A percentile compares a stretch with the other conserved stretches of the same genome.
Conservation (phyloP, 306 rosid genomes). For the Prunus davidiana region DNA sequence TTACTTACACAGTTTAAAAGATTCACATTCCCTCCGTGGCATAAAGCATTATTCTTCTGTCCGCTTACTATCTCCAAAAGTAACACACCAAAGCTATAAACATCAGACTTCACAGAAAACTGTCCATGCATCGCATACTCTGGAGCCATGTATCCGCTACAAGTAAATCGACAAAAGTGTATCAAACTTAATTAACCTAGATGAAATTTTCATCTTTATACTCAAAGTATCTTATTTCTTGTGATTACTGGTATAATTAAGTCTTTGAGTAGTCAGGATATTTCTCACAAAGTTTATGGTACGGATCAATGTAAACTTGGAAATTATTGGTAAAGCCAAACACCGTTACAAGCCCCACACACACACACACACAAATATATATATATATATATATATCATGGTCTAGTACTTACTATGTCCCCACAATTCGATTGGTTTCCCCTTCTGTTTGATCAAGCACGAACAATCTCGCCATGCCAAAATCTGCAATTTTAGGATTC, state of each 20-base stretch:
- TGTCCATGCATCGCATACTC: neutral
- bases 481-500: conserved; percentile 7
- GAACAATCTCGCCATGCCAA: neutral
- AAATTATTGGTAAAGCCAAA: too few relatives aligned
- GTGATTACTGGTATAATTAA: too few relatives aligned
- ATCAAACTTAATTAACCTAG: neutral
- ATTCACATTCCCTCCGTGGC: neutral
- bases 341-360: too few relatives aligned
- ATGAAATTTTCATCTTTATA: neutral
- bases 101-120: neutral
- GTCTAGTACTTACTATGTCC: neutral
- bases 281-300: too few relatives aligned
- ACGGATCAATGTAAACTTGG: too few relatives aligned
- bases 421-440: neutral
- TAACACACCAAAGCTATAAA: conserved; percentile 5
- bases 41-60: too few relatives aligned
- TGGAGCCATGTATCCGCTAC: neutral
- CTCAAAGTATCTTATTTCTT: neutral
- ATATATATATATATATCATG: too few relatives aligned
- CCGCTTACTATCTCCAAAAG: neutral
- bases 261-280: too few relatives aligned
- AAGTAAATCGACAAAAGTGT: neutral
- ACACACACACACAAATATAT: too few relatives aligned
- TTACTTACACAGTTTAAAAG: neutral
- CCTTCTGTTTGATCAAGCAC: neutral